A percentile compares a stretch with the other conserved stretches of the same genome.
phyloP scores from a whole-genome alignment of 2,329 filamentous ascomycete species.

The Teratosphaeria nubilosa region DNA sequence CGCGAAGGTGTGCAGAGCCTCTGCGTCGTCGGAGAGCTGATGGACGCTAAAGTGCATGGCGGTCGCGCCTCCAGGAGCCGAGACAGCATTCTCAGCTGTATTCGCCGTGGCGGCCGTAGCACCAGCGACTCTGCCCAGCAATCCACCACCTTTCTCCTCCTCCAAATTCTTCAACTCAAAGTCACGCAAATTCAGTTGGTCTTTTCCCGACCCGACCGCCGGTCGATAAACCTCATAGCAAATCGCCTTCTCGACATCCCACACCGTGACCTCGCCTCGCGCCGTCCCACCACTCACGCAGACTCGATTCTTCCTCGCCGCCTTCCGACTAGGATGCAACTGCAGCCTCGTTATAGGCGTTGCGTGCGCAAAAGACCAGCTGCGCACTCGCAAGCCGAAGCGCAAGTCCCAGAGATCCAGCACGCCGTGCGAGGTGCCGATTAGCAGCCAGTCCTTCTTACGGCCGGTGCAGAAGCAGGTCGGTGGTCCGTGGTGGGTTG shows the following conservation, averaged over 20 bases:
- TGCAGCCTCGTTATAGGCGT: constrained; percentile 69
- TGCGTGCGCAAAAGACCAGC: constrained; percentile 77
- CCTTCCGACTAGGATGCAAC: constrained; percentile 52
- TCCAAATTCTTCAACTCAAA: constrained; percentile 86
- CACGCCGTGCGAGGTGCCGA: constrained; percentile 88
- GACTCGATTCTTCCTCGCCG: constrained; percentile 65
- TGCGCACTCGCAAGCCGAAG: constrained; percentile 80
- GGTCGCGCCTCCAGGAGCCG: constrained; percentile 52
- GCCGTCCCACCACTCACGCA: constrained; percentile 82
- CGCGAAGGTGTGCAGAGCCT: constrained; percentile 69
- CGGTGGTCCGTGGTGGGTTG: constrained; percentile 80
- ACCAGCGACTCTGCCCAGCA: constrained; percentile 76
- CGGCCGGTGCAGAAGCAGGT: constrained; percentile 85
- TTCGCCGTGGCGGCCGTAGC: constrained; percentile 38
- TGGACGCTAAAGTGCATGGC: constrained; percentile 64
- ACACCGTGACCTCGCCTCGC: constrained; percentile 82
- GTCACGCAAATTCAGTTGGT: constrained; percentile 39
- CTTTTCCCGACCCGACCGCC: constrained; percentile 47
- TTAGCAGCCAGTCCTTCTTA: constrained; percentile 77
- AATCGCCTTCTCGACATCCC: constrained; percentile 84
- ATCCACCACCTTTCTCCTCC: constrained; percentile 75
- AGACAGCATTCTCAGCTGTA: constrained; percentile 7
- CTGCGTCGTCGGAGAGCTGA: constrained; percentile 57
- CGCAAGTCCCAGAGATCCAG: constrained; percentile 92
- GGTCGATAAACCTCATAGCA: constrained; percentile 81